Base-by-base conservation (phyloP, 192 early-diverging fungal genomes). In the Helicostylum pulchrum region DNA sequence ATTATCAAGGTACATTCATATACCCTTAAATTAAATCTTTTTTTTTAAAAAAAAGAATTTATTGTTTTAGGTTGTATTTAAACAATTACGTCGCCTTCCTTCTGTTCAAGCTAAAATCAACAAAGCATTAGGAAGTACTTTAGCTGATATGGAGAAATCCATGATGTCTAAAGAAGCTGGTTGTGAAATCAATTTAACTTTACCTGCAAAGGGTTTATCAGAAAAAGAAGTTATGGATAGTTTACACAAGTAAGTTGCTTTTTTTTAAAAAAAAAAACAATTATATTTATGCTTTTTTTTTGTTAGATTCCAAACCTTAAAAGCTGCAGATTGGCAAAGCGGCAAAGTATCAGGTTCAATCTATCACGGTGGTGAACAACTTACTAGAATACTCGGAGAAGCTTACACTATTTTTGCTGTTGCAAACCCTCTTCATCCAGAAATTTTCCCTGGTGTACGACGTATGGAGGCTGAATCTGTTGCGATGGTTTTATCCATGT, bases 401-500 rank as follows among this genome's bases (percentile, higher is more conserved):
- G 94, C 94, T 5, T 98, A 91, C 70, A 78, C 80, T 14, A 83
- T 89, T 74, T 98, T 94, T 69, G 83, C 86, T 10, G 73, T 91
- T 26, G 71, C 89, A 52, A 98, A 98, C 66, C 94, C 95, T 9
- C 82, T 99, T 47, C 96, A 99, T 65, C 94, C 96, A 2, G 94
- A 94, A 50, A 83, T 97, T 52, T 99, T 97, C 80, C 94, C 94
- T 1, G 94, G 93, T 26, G 76, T 94, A n/a, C 86, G 96, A 46
- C 86, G 89, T 56, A 94, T 99, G 86, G 96, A 99, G 71, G 92
- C 94, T 47, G 96, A 99, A 70, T 81, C 95, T 23, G 89, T 96
- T 46, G 85, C 87, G 7, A 97, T 99, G 95, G 93, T 96, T 3
- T 71, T 93, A 17, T 57, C 78, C 31, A 89, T 99, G 73, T 95